Percentiles rank a stretch among this genome's conserved stretches.
phyloP scores from a whole-genome alignment of 352 stramenopile genomes.

The Phytophthora agathidicida region DNA sequence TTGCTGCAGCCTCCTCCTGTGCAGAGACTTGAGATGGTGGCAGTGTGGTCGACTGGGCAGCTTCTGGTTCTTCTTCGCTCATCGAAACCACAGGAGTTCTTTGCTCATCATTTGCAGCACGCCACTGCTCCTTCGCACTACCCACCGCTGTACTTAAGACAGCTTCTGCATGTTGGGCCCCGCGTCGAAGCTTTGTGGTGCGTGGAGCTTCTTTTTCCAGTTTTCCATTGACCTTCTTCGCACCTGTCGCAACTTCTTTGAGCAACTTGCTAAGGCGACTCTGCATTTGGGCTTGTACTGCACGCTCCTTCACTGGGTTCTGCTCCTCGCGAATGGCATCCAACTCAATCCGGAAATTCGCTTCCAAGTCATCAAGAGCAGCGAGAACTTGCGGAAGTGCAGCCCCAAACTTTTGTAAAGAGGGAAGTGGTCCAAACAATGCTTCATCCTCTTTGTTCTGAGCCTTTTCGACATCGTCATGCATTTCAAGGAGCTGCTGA shows the following conservation, averaged over 20 bases:
- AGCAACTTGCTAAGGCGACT: conserved; percentile 36
- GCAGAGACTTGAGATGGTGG: neutral
- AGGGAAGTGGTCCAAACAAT: conserved; percentile 28
- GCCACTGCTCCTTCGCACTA: conserved; percentile 30
- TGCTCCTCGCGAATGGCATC: conserved; percentile 53
- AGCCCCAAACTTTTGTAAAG: conserved; percentile 49
- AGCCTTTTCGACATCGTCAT: conserved; percentile 42
- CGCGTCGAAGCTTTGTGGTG: conserved; percentile 13
- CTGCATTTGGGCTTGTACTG: conserved; percentile 45
- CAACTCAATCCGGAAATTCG: conserved; percentile 49
- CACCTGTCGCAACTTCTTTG: conserved; percentile 39
- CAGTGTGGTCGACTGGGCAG: neutral
- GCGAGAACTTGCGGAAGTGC: conserved; percentile 46
- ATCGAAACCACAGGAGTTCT: neutral
- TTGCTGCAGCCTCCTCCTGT: conserved; percentile 20
- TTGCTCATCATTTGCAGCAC: conserved; percentile 19
- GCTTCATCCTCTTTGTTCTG: conserved; percentile 67
- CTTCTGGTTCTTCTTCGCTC: neutral
- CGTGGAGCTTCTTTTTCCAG: conserved; percentile 30
- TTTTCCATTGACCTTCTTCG: conserved; percentile 36
- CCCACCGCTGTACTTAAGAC: conserved; percentile 21
- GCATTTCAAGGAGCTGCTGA: conserved; percentile 40
- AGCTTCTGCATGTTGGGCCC: conserved; percentile 29
- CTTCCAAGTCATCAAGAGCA: conserved; percentile 48
- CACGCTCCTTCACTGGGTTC: conserved; percentile 60